Conservation (phyloP, 2,329 filamentous ascomycete genomes). For the Penicillium thymicola region DNA sequence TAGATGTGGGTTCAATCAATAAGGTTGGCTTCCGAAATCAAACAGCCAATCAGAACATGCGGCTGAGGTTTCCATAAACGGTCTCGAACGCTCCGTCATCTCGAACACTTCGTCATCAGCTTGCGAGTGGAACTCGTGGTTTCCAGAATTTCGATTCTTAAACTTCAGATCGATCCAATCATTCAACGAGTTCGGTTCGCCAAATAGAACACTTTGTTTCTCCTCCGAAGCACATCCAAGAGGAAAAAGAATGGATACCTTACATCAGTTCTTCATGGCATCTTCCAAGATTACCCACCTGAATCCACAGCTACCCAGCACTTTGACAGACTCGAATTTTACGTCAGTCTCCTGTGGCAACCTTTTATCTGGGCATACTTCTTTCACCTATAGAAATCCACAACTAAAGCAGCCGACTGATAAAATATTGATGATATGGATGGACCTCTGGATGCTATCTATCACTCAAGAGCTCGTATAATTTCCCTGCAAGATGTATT, state of each 20-base stretch:
- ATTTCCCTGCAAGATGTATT: not conserved
- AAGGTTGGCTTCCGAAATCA: slow-evolving; percentile 1
- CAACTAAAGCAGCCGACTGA: not conserved
- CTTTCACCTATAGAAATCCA: not conserved
- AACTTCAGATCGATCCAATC: slow-evolving; percentile 3
- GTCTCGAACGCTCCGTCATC: slow-evolving; percentile 7
- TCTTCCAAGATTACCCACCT: not conserved
- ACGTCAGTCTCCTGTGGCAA: slow-evolving; percentile 6
- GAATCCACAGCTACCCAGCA: not conserved
- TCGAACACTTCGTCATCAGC: slow-evolving; percentile 5
- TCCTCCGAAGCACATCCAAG: not conserved
- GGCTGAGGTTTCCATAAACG: slow-evolving; percentile 1
- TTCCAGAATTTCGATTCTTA: slow-evolving; percentile 3
- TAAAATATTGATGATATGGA: not conserved
- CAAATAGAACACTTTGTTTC: not conserved
- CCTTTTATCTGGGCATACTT: not conserved
- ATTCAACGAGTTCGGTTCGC: not conserved
- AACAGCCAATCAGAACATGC: not conserved
- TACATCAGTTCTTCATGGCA: slow-evolving; percentile 2
- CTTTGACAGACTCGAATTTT: not conserved
- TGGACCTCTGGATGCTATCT: not conserved
- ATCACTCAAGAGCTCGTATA: not conserved
- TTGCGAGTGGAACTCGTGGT: not conserved
- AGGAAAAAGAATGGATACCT: not conserved
- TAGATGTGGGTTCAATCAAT: slow-evolving; percentile 1